These are phyloP conservation scores for Ceratocystis eucalypticola DNA, from an alignment of 2,329 filamentous ascomycete species.

Conservation along the genomic window DNA sequence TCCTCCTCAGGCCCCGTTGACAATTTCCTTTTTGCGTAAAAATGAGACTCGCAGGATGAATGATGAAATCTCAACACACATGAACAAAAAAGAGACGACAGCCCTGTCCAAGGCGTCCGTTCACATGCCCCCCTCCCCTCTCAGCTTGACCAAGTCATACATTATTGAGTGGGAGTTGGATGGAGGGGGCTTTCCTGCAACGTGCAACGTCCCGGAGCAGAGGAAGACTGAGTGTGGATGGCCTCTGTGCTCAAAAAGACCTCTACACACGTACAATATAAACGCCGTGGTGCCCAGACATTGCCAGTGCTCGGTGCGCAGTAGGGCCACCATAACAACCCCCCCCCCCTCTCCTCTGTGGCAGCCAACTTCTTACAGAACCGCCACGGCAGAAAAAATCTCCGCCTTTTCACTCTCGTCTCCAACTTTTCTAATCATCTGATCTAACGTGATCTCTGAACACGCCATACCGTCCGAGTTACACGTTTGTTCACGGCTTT, in stretches of 20 bases:
- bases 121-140: not conserved
- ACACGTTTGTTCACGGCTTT: not conserved
- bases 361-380: not conserved
- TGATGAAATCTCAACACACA: not conserved
- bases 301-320: too few relatives aligned
- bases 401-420: not conserved
- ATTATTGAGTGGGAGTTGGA: not conserved
- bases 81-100: not conserved
- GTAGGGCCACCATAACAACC: too few relatives aligned
- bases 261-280: not conserved
- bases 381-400: not conserved
- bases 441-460: not conserved
- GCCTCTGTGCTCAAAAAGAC: not conserved
- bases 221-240: not conserved
- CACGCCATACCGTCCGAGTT: not conserved
- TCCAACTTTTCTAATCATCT: not conserved
- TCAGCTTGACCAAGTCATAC: not conserved
- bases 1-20: not conserved
- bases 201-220: not conserved
- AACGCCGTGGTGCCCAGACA: too few relatives aligned
- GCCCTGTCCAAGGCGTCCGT: not conserved
- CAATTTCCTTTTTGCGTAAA: constrained; percentile 1
- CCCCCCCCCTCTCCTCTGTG: not conserved
- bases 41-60: not conserved
- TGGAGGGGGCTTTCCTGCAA: too few relatives aligned